Base-by-base conservation (phyloP, 2,329 filamentous ascomycete species). In the Fusarium caatingaense region DNA sequence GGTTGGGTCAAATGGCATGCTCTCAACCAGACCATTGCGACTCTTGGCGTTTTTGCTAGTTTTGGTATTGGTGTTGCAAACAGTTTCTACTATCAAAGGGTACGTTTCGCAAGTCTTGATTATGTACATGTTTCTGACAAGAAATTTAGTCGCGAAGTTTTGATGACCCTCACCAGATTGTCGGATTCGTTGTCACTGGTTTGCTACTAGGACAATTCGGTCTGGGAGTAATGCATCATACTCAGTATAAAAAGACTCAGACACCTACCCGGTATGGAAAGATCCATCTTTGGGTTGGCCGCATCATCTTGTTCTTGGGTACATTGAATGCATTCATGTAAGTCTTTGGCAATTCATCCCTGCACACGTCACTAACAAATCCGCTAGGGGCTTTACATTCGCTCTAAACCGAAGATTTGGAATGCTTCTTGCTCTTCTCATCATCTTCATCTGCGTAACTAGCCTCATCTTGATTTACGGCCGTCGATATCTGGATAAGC, bases 231-330 rank as follows among this genome's bases (percentile, higher is more conserved):
- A 68, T 88, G 58, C 86, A 89, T 69, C 88, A 90, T 71, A 79
- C 82, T 48, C 80, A 85, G 40, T 88, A 81, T 76, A 85, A 83
- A 72, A 79, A 81, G 75, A 87, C 85, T 4, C 78, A 84, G 59
- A 64, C 81, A 23, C 77, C 84, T 2, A 87, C 86, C 27, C 81
- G 82, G 68, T 81, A 88, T 34, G 83, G 85, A 55, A 84, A 80
- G 20, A 79, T 86, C 25, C 89, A 91, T 76, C 77, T 87, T 21
- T 88, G 87, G 84, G 78, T 88, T 5, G 89, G 89, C 4, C 83
- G 88, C 16, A 47, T 84, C 6, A 80, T 87, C 37, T 81, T 90
- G 21, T 74, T 84, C 12, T 72, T 88, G 6, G 88, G 87, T 46
- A 79, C 87, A 18, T 72, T 85, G 57, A 89, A 90, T 67, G 86